phyloP scores from a whole-genome alignment of 306 rosid genomes.

The Trichosanthes cucumerina region DNA sequence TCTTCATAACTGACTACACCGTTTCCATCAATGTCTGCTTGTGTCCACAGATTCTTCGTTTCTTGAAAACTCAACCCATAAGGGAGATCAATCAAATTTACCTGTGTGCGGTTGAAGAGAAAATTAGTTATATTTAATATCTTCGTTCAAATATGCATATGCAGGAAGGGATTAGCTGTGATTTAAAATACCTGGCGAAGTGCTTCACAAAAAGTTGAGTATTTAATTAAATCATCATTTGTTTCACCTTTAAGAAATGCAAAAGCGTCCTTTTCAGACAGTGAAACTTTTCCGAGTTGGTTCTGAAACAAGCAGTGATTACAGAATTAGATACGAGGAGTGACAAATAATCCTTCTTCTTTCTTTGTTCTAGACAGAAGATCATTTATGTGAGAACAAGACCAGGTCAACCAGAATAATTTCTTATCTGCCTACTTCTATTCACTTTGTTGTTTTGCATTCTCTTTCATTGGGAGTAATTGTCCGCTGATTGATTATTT shows the following conservation, averaged over 20 bases:
- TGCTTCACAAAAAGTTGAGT: constrained; percentile 49
- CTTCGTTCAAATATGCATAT: background rate
- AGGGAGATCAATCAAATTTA: constrained; percentile 52
- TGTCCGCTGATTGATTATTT: too few relatives aligned
- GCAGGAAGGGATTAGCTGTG: background rate
- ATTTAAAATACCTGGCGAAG: constrained; percentile 45
- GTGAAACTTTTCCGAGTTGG: constrained; percentile 57
- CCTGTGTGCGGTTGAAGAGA: constrained; percentile 27
- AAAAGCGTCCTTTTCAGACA: constrained; percentile 70
- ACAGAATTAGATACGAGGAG: background rate
- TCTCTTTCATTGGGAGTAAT: too few relatives aligned
- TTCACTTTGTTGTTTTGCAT: too few relatives aligned
- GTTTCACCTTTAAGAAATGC: constrained; percentile 64
- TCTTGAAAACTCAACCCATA: constrained; percentile 66
- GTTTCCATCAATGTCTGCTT: constrained; percentile 65
- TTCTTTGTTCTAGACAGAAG: background rate
- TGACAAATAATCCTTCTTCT: background rate
- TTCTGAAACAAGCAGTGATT: constrained; percentile 25
- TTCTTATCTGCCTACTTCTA: too few relatives aligned
- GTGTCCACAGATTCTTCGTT: constrained; percentile 59
- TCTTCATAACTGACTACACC: constrained; percentile 58
- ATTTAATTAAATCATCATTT: constrained; percentile 41
- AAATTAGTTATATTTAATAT: constrained; percentile 4
- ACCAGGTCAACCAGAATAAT: background rate
- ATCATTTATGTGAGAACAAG: background rate